These are phyloP conservation scores for Huntiella bhutanensis DNA, from an alignment of 2,329 filamentous ascomycete genomes.

Conservation along the genomic window DNA sequence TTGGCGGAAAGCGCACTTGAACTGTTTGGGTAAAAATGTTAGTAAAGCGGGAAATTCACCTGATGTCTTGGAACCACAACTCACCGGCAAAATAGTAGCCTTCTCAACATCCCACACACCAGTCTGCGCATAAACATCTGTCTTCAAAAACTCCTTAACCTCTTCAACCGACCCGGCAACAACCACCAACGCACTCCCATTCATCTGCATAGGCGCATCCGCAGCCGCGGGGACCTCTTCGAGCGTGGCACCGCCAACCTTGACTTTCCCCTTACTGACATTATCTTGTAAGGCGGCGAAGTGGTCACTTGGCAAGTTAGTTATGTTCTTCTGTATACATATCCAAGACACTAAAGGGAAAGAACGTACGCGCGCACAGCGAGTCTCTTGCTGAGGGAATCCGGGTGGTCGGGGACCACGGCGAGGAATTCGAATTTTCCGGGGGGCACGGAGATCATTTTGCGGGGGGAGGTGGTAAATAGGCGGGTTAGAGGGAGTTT, in stretches of 20 bases:
- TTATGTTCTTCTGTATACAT: neutral
- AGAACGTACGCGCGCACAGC: slow-evolving; percentile 36
- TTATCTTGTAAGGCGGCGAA: slow-evolving; percentile 34
- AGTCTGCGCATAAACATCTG: slow-evolving; percentile 51
- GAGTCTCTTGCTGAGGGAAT: slow-evolving; percentile 38
- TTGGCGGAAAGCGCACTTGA: slow-evolving; percentile 24
- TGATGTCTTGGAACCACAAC: slow-evolving; percentile 6
- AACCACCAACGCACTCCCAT: slow-evolving; percentile 52
- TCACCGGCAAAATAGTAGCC: slow-evolving; percentile 31
- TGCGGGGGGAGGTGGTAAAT: slow-evolving; percentile 11
- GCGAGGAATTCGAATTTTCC: slow-evolving; percentile 46
- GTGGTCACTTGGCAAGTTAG: slow-evolving; percentile 21
- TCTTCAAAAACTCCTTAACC: slow-evolving; percentile 43
- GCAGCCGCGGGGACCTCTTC: slow-evolving; percentile 46
- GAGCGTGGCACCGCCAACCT: slow-evolving; percentile 53
- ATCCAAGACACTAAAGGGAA: neutral
- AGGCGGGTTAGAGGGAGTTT: neutral
- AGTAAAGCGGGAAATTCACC: neutral
- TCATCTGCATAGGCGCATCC: slow-evolving; percentile 47
- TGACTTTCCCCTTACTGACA: slow-evolving; percentile 35
- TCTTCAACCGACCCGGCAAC: slow-evolving; percentile 51
- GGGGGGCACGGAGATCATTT: slow-evolving; percentile 16
- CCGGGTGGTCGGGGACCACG: slow-evolving; percentile 47
- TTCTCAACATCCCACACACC: slow-evolving; percentile 71
- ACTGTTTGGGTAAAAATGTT: slow-evolving; percentile 14